These are phyloP conservation scores for Exophiala phaeomuriformis DNA, from an alignment of 2,329 filamentous ascomycete species.

Conservation along the genomic window DNA sequence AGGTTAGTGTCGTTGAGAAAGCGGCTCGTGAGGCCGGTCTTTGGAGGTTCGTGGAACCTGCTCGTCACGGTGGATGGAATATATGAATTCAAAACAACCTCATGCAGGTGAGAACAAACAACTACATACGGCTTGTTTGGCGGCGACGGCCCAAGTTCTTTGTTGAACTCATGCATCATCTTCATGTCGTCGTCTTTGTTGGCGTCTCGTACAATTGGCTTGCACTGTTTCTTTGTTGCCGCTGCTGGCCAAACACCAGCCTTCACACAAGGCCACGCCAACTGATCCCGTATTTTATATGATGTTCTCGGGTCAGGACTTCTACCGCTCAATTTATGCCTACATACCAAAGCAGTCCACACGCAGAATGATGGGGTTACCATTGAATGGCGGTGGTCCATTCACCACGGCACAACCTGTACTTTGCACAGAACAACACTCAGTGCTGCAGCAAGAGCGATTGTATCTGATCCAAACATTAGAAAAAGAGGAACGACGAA, in stretches of 20 bases:
- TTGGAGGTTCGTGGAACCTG: conserved; percentile 68
- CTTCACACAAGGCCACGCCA: not conserved
- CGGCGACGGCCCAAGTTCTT: not conserved
- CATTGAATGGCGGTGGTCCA: not conserved
- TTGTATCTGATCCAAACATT: conserved; percentile 14
- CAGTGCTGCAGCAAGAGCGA: conserved; percentile 17
- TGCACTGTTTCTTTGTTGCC: not conserved
- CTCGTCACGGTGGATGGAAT: conserved; percentile 51
- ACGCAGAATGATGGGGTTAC: not conserved
- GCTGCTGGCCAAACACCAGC: not conserved
- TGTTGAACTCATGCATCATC: not conserved
- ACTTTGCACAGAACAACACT: conserved; percentile 13
- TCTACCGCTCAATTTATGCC: not conserved
- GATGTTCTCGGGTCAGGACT: not conserved
- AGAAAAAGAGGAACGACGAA: conserved; percentile 7
- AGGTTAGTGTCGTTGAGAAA: conserved; percentile 58
- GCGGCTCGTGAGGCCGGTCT: conserved; percentile 65
- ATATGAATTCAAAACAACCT: conserved; percentile 17
- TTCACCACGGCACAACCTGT: not conserved
- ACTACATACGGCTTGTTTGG: not conserved
- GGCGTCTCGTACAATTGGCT: not conserved
- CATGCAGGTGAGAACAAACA: not conserved
- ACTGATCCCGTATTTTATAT: no score
- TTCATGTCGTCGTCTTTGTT: not conserved
- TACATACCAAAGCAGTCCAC: not conserved